Base-by-base conservation (phyloP, 2,329 filamentous ascomycete genomes). In the Apiospora koreana region DNA sequence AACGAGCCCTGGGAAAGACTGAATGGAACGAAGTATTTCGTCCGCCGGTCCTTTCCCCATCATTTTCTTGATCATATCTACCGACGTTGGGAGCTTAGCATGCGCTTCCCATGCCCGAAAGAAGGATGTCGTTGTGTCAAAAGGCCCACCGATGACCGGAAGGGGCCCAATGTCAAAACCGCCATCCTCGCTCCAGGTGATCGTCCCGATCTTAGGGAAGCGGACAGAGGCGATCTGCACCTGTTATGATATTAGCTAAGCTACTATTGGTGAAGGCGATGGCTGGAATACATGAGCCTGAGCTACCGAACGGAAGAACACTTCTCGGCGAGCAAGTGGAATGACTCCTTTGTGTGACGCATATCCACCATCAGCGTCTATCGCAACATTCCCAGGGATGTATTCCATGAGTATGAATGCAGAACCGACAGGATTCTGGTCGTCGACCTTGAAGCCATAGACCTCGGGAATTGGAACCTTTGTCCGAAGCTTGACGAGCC, bases 41-140 rank as follows among this genome's bases (percentile, higher is more conserved):
- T 38, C 35, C 35, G 10, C 35, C 35, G 35, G 35, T 10, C 68
- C 73, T 64, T 68, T 73, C 54, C 69, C 65, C 71, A 73, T 72
- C 46, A 72, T 70, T 25, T 72, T 68, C 66, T 10, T 31, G 48
- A 54, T 54, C 48, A 14, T 21, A 18, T 54, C 21, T 7, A 16
- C 67, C 21, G 42, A 73, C 70, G 54, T 72, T 10, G 35, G 35
- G 69, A 77, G 77, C 65, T 69, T 42, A n/a, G 69, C 68, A 8
- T 73, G 68, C 6, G 70, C 35, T 14, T 72, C 75, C 76, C 72
- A 76, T 5, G 75, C 74, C 48, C 69, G 46, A 18, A 76, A 74
- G 68, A 74, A 77, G 31, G 69, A 70, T 12, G 73, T 67, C 23
- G 74, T 73, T 23, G 75, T 75, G 25, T 73, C 31, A 68, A 78